These are phyloP conservation scores for Adansonia digitata DNA, from an alignment of 345 rosid species.

Conservation along the genomic window DNA sequence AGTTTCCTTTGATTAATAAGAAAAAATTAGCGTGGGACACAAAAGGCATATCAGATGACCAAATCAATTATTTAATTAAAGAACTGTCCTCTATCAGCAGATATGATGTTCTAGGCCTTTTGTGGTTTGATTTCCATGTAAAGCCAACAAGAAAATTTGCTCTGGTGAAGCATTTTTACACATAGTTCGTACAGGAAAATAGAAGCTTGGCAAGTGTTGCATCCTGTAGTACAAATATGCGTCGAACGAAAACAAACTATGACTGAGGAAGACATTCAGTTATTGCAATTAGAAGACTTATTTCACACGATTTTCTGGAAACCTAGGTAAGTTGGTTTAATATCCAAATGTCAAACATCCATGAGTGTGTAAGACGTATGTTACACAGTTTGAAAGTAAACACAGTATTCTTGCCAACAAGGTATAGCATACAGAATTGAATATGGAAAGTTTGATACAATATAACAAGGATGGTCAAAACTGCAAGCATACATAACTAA, in stretches of 20 bases:
- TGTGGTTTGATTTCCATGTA: neutral
- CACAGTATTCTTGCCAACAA: neutral
- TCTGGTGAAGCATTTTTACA: neutral
- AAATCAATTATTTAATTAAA: neutral
- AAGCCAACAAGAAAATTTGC: neutral
- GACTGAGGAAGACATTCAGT: neutral
- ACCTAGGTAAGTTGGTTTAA: neutral
- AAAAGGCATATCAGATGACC: neutral
- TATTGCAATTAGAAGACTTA: neutral
- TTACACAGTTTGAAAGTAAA: neutral
- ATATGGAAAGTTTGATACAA: neutral
- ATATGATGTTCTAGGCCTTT: neutral
- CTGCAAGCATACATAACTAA: neutral
- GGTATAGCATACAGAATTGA: neutral
- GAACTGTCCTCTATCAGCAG: neutral
- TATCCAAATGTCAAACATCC: neutral
- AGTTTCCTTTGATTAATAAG: neutral
- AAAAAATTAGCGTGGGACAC: neutral
- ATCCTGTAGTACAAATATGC: neutral
- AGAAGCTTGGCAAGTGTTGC: neutral
- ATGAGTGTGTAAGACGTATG: neutral
- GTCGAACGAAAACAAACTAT: neutral
- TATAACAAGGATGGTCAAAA: neutral
- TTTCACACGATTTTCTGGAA: neutral
- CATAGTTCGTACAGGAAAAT: neutral